Evolutionary conservation across 106 monocot species (phyloP).

Genomic region (Triglochin maritima): DNA sequence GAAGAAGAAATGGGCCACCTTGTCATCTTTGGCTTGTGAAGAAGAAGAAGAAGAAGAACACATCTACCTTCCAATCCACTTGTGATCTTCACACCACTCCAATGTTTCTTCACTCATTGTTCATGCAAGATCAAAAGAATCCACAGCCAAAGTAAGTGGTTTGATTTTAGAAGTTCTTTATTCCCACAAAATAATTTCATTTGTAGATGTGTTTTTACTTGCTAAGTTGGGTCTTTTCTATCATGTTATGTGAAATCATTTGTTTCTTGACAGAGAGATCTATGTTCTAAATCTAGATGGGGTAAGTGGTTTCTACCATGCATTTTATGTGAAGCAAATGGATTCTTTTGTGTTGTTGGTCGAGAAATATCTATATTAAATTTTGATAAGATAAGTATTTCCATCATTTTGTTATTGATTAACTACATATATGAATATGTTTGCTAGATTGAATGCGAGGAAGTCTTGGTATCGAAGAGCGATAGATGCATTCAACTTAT

Average conservation of each 20-base stretch:
- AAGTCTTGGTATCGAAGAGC: slow-evolving; percentile 53
- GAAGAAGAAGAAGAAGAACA: neutral
- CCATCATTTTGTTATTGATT: no score
- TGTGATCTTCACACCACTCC: neutral
- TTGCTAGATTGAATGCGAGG: slow-evolving; percentile 15
- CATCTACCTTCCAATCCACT: neutral
- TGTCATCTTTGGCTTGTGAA: slow-evolving; percentile 9
- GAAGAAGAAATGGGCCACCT: slow-evolving; percentile 19
- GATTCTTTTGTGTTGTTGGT: no score
- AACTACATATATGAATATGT: neutral
- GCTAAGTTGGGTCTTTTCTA: no score
- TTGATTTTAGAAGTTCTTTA: neutral
- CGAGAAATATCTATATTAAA: no score
- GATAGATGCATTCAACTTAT: slow-evolving; percentile 30
- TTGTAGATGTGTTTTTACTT: neutral
- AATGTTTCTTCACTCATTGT: slow-evolving; percentile 39
- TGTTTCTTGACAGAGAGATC: neutral
- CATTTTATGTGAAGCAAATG: no score
- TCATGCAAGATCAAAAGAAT: slow-evolving; percentile 42
- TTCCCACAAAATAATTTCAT: neutral
- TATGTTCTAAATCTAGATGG: no score
- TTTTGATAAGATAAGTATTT: no score
- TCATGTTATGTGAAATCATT: neutral
- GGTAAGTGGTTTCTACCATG: no score
- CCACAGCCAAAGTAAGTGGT: slow-evolving; percentile 34